phyloP scores from a whole-genome alignment of 768 basidiomycete genomes.

The Pulveroboletus sp. region DNA sequence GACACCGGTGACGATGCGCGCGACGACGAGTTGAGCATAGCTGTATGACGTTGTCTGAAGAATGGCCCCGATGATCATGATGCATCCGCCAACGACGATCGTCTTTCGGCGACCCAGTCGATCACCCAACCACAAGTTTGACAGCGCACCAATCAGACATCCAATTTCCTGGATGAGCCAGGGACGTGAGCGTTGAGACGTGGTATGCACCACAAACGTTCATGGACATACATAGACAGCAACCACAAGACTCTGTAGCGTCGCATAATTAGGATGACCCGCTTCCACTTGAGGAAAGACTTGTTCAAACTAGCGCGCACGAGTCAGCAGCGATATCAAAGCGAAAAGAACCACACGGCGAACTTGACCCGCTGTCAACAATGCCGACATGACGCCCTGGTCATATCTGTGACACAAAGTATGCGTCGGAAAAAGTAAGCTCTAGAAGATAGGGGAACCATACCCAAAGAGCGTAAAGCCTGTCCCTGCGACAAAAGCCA shows the following conservation, averaged over 20 bases:
- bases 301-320: constrained; percentile 46
- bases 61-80: constrained; percentile 64
- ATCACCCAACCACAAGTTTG: constrained; percentile 62
- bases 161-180: constrained; percentile 55
- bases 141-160: constrained; percentile 60
- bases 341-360: neutral
- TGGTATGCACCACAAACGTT: neutral
- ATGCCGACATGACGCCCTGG: constrained; percentile 69
- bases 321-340: constrained; percentile 2
- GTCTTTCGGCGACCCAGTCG: constrained; percentile 55
- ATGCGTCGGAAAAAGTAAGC: neutral
- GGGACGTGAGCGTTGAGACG: neutral
- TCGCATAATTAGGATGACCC: constrained; percentile 43
- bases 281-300: constrained; percentile 52
- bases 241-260: constrained; percentile 57
- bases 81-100: constrained; percentile 53
- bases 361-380: constrained; percentile 55
- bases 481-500: constrained; percentile 57
- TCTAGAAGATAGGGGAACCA: constrained; percentile 7
- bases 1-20: constrained; percentile 58
- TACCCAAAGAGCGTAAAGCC: constrained; percentile 65
- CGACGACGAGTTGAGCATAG: constrained; percentile 61
- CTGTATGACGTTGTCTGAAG: constrained; percentile 55
- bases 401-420: constrained; percentile 45
- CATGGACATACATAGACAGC: constrained; percentile 48